These are phyloP conservation scores for Pistacia vera DNA, from an alignment of 345 rosid genomes.

Conservation along the genomic window DNA sequence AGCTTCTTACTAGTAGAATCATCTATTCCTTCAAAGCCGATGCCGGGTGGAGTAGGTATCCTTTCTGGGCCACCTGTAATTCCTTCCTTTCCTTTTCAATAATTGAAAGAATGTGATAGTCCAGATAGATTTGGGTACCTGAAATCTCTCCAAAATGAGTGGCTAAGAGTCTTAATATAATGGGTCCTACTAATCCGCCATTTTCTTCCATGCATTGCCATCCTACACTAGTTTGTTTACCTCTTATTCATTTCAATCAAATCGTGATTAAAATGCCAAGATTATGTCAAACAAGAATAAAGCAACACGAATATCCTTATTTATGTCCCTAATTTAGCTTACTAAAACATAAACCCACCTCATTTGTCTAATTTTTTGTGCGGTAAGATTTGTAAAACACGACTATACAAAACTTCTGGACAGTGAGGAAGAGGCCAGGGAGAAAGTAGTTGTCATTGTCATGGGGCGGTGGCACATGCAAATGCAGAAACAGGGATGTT, in stretches of 20 bases:
- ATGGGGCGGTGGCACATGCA: background rate
- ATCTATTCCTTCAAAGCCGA: constrained; percentile 17
- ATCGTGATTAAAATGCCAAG: background rate
- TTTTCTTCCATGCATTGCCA: constrained; percentile 14
- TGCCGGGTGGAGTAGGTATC: constrained; percentile 28
- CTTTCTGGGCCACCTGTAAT: constrained; percentile 30
- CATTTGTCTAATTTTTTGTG: no score
- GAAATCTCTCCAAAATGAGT: constrained; percentile 27
- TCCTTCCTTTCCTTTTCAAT: constrained; percentile 12
- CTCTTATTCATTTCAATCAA: background rate
- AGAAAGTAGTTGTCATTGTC: no score
- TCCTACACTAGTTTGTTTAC: background rate
- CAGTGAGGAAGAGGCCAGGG: background rate
- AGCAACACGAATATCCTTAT: background rate
- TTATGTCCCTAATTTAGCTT: no score
- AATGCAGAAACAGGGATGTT: background rate
- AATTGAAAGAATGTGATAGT: constrained; percentile 28
- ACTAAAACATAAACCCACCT: no score
- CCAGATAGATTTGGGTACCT: constrained; percentile 4
- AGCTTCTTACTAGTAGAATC: constrained; percentile 2
- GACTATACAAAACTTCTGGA: no score
- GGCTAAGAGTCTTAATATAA: constrained; percentile 21
- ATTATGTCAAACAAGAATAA: background rate
- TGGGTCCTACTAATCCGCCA: constrained; percentile 11
- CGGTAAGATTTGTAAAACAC: no score